Conservation (phyloP, 495 filamentous ascomycete species). For the Neohortaea acidophila region DNA sequence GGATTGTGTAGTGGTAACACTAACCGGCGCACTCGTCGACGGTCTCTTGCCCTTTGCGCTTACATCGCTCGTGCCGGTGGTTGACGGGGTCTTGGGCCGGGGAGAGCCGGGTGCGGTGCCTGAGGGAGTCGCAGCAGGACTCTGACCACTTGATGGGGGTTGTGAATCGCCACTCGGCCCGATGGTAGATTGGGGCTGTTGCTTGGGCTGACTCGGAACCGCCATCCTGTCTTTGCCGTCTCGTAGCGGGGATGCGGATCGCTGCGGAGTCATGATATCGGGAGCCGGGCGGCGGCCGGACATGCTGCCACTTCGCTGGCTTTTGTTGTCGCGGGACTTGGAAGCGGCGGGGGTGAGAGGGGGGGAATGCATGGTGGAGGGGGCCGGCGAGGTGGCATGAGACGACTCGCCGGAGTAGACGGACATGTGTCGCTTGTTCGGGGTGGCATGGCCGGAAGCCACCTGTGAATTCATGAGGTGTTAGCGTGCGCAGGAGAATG, state of each 20-base stretch:
- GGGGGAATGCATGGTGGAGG: conserved; percentile 64
- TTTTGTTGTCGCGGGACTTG: conserved; percentile 34
- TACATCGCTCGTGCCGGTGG: conserved; percentile 61
- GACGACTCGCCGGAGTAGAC: conserved; percentile 30
- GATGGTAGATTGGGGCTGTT: conserved; percentile 55
- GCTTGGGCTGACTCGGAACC: conserved; percentile 34
- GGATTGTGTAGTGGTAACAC: conserved; percentile 37
- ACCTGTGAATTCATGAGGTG: conserved; percentile 33
- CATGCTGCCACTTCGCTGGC: conserved; percentile 13
- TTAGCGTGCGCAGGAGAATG: no score
- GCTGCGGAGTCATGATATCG: conserved; percentile 50
- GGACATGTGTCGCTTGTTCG: conserved; percentile 16
- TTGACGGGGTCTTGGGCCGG: conserved; percentile 59
- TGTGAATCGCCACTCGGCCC: conserved; percentile 51
- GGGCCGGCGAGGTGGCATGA: conserved; percentile 34
- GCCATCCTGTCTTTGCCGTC: conserved; percentile 13
- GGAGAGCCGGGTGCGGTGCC: conserved; percentile 37
- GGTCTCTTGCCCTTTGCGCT: conserved; percentile 71
- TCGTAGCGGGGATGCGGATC: conserved; percentile 14
- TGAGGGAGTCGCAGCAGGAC: conserved; percentile 42
- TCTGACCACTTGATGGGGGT: conserved; percentile 44
- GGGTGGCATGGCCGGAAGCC: conserved; percentile 31
- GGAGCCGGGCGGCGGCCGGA: conserved; percentile 25
- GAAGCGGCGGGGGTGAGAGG: conserved; percentile 78
- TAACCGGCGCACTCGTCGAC: conserved; percentile 47